Conservation (phyloP, 225 moss, liverwort and hornwort genomes). For the Bryum argenteum region DNA sequence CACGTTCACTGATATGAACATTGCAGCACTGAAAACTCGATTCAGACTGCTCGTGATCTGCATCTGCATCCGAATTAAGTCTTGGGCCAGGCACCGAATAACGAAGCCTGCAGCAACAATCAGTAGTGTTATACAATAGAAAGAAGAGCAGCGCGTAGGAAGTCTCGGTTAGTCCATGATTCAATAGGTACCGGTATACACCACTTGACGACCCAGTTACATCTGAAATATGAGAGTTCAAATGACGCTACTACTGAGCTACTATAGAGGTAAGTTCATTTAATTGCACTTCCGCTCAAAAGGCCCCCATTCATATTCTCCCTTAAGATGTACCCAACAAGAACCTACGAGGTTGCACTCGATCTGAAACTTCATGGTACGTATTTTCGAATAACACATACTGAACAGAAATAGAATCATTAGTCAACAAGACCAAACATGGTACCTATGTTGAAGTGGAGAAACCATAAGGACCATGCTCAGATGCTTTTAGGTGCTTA, state of each 20-base stretch:
- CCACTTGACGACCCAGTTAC: not conserved
- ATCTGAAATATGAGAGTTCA: not conserved
- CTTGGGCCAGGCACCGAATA: constrained; percentile 9
- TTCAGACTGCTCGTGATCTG: not conserved
- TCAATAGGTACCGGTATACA: no score
- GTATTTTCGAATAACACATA: no score
- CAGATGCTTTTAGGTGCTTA: not conserved
- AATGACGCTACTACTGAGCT: not conserved
- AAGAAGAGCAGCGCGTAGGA: not conserved
- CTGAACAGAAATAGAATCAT: not conserved
- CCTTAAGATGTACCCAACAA: not conserved
- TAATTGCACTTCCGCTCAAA: not conserved
- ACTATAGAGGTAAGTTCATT: not conserved
- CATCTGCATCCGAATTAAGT: not conserved
- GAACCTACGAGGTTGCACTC: not conserved
- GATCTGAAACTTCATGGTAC: no score
- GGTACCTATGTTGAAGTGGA: not conserved
- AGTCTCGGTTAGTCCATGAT: not conserved
- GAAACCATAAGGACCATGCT: not conserved
- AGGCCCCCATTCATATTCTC: not conserved
- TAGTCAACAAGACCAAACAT: not conserved
- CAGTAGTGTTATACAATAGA: constrained; percentile 1
- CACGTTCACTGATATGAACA: not conserved
- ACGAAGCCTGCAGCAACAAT: constrained; percentile 26
- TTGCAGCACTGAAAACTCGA: not conserved